phyloP scores from a whole-genome alignment of 2,329 filamentous ascomycete genomes.

The Xylaria sp. region DNA sequence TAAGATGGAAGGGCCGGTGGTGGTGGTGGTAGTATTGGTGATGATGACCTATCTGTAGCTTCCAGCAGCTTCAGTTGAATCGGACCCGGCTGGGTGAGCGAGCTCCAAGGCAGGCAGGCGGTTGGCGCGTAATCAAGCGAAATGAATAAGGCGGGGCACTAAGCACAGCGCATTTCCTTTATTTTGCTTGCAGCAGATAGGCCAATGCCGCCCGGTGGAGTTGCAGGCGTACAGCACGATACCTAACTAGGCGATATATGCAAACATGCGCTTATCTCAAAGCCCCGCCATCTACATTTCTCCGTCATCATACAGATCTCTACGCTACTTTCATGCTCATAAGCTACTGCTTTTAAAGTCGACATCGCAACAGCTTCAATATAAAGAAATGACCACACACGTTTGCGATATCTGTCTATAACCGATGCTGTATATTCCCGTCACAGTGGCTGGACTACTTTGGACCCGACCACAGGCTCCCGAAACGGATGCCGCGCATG shows the following conservation, averaged over 20 bases:
- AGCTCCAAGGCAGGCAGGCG: slow-evolving; percentile 45
- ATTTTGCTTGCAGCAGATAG: background rate
- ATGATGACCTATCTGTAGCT: slow-evolving; percentile 39
- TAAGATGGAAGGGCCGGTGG: slow-evolving; percentile 6
- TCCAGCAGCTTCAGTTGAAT: slow-evolving; percentile 25
- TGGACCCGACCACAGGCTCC: slow-evolving; percentile 59
- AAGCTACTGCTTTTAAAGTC: background rate
- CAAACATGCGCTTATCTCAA: background rate
- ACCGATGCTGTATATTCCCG: slow-evolving; percentile 24
- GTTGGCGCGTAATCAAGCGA: slow-evolving; percentile 50
- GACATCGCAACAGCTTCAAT: background rate
- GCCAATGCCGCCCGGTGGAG: too few relatives aligned
- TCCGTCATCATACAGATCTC: slow-evolving; percentile 16
- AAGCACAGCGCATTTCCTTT: background rate
- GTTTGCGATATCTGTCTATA: slow-evolving; percentile 15
- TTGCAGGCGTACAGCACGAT: background rate
- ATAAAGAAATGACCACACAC: slow-evolving; percentile 12
- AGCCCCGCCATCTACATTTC: slow-evolving; percentile 16
- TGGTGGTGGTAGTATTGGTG: slow-evolving; percentile 30
- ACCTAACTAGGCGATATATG: background rate
- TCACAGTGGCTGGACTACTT: slow-evolving; percentile 62
- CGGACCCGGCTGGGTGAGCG: slow-evolving; percentile 34
- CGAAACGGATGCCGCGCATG: slow-evolving; percentile 53
- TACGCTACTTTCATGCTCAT: background rate
- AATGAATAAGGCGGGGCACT: slow-evolving; percentile 41